These are phyloP conservation scores for Aspergillus affinis DNA, from an alignment of 495 filamentous ascomycete species.

Conservation along the genomic window DNA sequence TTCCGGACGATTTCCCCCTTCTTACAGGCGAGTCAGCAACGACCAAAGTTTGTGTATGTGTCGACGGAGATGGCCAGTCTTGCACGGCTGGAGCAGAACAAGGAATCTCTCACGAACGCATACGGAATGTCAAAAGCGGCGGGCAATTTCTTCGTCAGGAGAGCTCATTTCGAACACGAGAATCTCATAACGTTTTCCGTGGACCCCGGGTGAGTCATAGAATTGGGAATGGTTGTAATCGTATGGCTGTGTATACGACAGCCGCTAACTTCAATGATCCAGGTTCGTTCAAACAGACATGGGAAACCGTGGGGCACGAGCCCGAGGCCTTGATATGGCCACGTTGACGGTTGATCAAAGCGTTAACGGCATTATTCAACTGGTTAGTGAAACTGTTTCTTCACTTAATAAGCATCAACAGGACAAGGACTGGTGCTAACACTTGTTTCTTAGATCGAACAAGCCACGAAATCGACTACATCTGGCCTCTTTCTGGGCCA, in stretches of 20 bases:
- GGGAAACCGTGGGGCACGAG: conserved; percentile 18
- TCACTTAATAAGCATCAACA: too few species aligned
- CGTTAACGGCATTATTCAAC: conserved; percentile 15
- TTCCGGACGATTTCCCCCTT: conserved; percentile 36
- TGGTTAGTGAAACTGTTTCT: too few species aligned
- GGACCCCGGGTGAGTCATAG: conserved; percentile 36
- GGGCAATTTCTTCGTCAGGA: conserved; percentile 37
- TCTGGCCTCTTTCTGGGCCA: too few species aligned
- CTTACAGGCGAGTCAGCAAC: conserved; percentile 19
- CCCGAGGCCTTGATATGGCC: conserved; percentile 16
- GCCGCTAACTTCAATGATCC: not conserved
- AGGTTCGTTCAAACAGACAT: conserved; percentile 26
- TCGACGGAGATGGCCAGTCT: conserved; percentile 31
- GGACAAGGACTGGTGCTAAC: too few species aligned
- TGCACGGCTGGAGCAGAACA: conserved; percentile 19
- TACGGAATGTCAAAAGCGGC: conserved; percentile 44
- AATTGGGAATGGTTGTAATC: not conserved
- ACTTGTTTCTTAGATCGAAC: too few species aligned
- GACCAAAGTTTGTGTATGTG: conserved; percentile 39
- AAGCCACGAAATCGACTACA: too few species aligned
- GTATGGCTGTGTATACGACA: not conserved
- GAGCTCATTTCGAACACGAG: conserved; percentile 38
- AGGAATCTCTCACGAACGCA: conserved; percentile 18
- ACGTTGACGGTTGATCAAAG: conserved; percentile 21
- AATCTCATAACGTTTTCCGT: conserved; percentile 31